Conservation (phyloP, 192 early-diverging fungal species). For the Geranomyces variabilis region DNA sequence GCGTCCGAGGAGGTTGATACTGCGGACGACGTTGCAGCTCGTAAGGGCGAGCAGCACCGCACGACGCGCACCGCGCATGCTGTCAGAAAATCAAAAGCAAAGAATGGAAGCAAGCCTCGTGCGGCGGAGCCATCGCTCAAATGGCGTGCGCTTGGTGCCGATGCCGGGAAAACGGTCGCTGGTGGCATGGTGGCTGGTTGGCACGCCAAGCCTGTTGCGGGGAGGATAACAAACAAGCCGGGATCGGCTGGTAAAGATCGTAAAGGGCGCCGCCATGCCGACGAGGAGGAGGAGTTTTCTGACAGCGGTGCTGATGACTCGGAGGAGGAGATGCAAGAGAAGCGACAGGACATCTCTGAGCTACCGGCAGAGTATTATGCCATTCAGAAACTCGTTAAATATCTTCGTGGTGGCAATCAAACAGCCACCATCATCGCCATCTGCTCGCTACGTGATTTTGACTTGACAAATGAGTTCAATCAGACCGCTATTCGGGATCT, state of each 20-base stretch:
- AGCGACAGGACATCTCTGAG: constrained; percentile 62
- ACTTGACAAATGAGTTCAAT: constrained; percentile 65
- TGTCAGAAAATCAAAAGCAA: not conserved
- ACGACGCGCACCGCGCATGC: not conserved
- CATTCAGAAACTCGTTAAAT: constrained; percentile 69
- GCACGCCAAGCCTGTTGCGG: not conserved
- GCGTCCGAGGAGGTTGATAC: constrained; percentile 17
- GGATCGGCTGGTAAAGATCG: constrained; percentile 22
- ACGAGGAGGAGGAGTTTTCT: constrained; percentile 43
- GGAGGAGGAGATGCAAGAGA: constrained; percentile 61
- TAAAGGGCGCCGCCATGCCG: not conserved
- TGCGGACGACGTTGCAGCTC: constrained; percentile 3
- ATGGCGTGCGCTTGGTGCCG: constrained; percentile 36
- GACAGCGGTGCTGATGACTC: constrained; percentile 51
- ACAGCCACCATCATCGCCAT: constrained; percentile 71
- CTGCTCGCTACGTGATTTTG: constrained; percentile 65
- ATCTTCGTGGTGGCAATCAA: constrained; percentile 64
- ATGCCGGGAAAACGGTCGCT: constrained; percentile 2
- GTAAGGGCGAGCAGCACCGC: constrained; percentile 14
- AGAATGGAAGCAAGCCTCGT: constrained; percentile 12
- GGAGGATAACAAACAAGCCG: constrained; percentile 1
- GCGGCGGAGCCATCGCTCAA: constrained; percentile 49
- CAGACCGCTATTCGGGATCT: constrained; percentile 68
- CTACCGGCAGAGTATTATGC: constrained; percentile 66
- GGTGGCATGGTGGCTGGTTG: constrained; percentile 8